A percentile compares a stretch with the other conserved stretches of the same genome.
phyloP scores from a whole-genome alignment of 371 early-diverging fungal species.

The Mucor velutinosus region DNA sequence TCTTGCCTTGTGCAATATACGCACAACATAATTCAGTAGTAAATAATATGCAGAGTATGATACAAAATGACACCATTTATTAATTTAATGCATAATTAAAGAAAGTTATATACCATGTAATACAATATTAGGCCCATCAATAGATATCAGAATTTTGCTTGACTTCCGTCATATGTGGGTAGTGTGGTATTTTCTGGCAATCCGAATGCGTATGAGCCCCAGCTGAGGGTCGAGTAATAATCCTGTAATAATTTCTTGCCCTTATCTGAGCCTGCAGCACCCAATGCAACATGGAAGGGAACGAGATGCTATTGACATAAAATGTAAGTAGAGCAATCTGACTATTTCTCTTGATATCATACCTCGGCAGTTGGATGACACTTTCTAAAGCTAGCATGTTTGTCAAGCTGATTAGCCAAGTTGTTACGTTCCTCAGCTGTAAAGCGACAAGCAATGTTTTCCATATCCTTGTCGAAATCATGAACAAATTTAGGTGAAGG shows the following conservation, averaged over 20 bases:
- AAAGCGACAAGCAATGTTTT: constrained; percentile 15
- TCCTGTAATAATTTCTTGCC: constrained; percentile 27
- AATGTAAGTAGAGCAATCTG: not conserved
- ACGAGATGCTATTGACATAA: constrained; percentile 27
- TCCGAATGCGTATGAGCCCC: constrained; percentile 35
- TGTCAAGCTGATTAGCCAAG: constrained; percentile 18
- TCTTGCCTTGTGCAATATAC: too few relatives aligned
- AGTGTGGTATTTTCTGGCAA: constrained; percentile 18
- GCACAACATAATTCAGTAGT: not conserved
- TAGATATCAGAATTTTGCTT: not conserved
- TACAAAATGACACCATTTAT: not conserved
- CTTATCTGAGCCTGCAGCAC: constrained; percentile 34
- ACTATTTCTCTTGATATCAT: not conserved
- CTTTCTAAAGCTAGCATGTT: constrained; percentile 29
- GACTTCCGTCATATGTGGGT: constrained; percentile 13
- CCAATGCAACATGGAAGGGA: constrained; percentile 37
- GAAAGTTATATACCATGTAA: not conserved
- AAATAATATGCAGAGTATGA: not conserved
- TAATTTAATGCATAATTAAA: not conserved
- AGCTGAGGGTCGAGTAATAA: constrained; percentile 28
- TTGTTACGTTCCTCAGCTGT: constrained; percentile 27
- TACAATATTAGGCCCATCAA: not conserved
- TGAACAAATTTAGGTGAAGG: constrained; percentile 29
- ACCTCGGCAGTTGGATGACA: constrained; percentile 47
- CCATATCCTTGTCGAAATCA: constrained; percentile 33